Evolutionary conservation across 2,329 filamentous ascomycete species (phyloP).

Genomic region (Coleophoma crateriformis): DNA sequence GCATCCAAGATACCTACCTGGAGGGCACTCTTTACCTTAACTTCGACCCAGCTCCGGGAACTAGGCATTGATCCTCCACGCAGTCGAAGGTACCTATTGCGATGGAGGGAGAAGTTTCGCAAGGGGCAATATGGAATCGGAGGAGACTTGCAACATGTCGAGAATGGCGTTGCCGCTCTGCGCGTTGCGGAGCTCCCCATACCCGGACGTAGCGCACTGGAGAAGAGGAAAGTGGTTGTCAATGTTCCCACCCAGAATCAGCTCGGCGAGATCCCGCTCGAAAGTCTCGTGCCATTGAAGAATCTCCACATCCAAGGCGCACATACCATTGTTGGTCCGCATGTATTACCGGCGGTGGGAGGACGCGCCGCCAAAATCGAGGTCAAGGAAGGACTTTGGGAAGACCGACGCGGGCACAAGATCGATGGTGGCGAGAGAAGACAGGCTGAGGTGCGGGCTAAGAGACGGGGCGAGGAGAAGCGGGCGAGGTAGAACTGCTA

Average conservation of each 20-base stretch:
- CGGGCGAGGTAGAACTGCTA: constrained; percentile 33
- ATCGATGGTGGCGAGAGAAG: constrained; percentile 94
- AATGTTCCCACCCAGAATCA: constrained; percentile 19
- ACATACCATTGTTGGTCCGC: constrained; percentile 69
- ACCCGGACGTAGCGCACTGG: constrained; percentile 15
- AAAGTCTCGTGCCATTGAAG: constrained; percentile 51
- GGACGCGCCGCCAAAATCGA: constrained; percentile 60
- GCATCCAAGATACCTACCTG: constrained; percentile 83
- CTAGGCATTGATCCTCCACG: constrained; percentile 84
- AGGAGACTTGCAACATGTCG: constrained; percentile 72
- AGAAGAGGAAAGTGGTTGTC: not conserved
- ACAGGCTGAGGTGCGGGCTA: constrained; percentile 78
- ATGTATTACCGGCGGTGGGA: constrained; percentile 63
- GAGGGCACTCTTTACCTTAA: constrained; percentile 82
- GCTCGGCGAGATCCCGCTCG: constrained; percentile 45
- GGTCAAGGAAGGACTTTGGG: constrained; percentile 87
- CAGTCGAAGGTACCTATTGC: constrained; percentile 74
- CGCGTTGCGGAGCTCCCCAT: constrained; percentile 35
- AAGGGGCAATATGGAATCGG: constrained; percentile 74
- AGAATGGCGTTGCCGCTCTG: constrained; percentile 46
- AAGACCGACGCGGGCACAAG: constrained; percentile 80
- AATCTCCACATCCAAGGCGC: constrained; percentile 65
- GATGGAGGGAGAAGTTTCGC: constrained; percentile 82
- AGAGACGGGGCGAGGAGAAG: constrained; percentile 69
- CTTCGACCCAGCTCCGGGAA: constrained; percentile 71